Base-by-base conservation (phyloP, 148 eudicot species). In the Euryodendron excelsum region DNA sequence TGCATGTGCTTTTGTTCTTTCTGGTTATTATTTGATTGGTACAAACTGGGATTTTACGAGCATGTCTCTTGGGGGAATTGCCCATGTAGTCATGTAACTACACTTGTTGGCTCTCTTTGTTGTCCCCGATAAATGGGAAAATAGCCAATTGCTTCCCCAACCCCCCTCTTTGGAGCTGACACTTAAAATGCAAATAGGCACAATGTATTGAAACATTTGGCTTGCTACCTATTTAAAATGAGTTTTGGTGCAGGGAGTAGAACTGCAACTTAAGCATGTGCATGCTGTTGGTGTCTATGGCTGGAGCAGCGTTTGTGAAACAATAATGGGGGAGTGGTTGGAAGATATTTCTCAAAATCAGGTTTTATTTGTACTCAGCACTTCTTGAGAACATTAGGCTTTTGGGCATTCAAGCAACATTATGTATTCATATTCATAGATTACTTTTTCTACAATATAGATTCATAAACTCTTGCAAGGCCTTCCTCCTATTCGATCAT, bases 311-410 rank as follows among this genome's bases (percentile, higher is more conserved):
- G 90, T 91, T 30, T 89, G 89, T 76, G 98, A 96, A 87, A 86
- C 89, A 45, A 83, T 87, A 68, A 7, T 88, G 36, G 97, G 96
- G 74, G 97, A 96, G 84, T 96, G 99, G 99, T 87, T 89, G 82
- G 98, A 93, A 86, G 99, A 96, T 84, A 93, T 96, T 65, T 96
- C 99, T 78, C 94, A 87, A 66, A 91, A 91, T 87, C 99, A 96
- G 98, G 99, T 96, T 80, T 81, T 27, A 68, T 39, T 78, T 23
- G 36, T 28, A 55, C 50, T 60, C 21, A 2, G 53, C 74, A 39
- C 25, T 72, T 44, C 62, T 7, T 47, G 52, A 31, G 41, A 78
- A 6, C 6, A n/a, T n/a, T n/a, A n/a, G 45, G 9, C 20, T 79
- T 68, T 68, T 15, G 50, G 1, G 63, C 41, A 52, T 81, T 36